Evolutionary conservation across 2,329 filamentous ascomycete genomes (phyloP).

Genomic region (Ophiostoma piceae): DNA sequence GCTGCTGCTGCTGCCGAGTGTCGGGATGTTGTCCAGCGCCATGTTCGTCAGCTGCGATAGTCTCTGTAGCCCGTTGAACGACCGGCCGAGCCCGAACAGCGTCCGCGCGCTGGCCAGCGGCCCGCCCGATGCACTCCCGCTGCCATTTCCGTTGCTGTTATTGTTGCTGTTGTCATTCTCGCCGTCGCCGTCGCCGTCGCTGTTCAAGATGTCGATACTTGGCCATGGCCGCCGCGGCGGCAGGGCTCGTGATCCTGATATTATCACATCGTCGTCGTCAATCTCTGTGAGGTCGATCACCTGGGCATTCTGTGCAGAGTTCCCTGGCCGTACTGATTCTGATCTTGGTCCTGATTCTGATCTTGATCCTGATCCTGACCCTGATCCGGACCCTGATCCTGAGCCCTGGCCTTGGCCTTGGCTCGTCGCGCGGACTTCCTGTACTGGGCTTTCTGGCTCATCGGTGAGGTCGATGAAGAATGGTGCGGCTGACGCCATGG

Average conservation of each 20-base stretch:
- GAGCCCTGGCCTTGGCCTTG: background rate
- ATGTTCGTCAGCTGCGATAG: background rate
- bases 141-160: background rate
- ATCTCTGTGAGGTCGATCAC: conserved; percentile 20
- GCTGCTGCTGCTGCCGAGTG: background rate
- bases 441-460: conserved; percentile 45
- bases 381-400: too few species aligned
- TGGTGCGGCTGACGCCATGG: background rate
- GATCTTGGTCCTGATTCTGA: too few species aligned
- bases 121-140: background rate
- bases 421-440: conserved; percentile 15
- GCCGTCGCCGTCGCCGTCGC: background rate
- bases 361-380: too few species aligned
- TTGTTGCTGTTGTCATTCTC: too few species aligned
- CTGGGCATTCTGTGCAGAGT: background rate
- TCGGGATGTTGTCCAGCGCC: background rate
- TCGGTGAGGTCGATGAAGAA: conserved; percentile 46
- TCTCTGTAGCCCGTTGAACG: background rate
- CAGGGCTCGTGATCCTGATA: conserved; percentile 2
- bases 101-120: background rate
- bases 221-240: background rate
- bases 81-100: background rate
- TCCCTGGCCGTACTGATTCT: background rate
- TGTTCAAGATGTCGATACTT: background rate
- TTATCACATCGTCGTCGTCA: conserved; percentile 9